A percentile compares a stretch with the other conserved stretches of the same genome.
Evolutionary conservation across 306 rosid genomes (phyloP).

Genomic region (Cicer bijugum): DNA sequence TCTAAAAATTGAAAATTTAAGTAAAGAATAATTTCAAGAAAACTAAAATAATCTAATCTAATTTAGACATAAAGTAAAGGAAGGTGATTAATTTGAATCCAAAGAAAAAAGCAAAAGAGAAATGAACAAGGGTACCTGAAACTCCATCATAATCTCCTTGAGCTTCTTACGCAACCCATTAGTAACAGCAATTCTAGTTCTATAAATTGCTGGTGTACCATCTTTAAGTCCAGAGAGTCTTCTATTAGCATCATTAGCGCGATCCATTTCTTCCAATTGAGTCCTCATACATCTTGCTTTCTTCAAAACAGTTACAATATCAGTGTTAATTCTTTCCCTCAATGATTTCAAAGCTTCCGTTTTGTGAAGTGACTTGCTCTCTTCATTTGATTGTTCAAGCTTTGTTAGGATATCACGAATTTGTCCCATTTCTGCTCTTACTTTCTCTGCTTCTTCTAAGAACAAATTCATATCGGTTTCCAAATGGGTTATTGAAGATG

Average conservation of each 20-base stretch:
- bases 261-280: slow-evolving; percentile 79
- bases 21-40: neutral
- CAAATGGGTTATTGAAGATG: slow-evolving; percentile 48
- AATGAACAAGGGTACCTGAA: slow-evolving; percentile 44
- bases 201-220: slow-evolving; percentile 63
- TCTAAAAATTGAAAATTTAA: neutral
- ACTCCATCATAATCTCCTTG: slow-evolving; percentile 89
- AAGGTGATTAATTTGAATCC: neutral
- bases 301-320: slow-evolving; percentile 63
- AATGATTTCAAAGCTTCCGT: slow-evolving; percentile 66
- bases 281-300: slow-evolving; percentile 58
- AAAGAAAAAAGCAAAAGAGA: neutral
- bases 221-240: slow-evolving; percentile 68
- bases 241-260: slow-evolving; percentile 65
- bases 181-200: slow-evolving; percentile 76
- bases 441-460: slow-evolving; percentile 81
- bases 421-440: slow-evolving; percentile 62
- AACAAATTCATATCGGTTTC: slow-evolving; percentile 68
- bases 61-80: neutral
- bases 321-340: slow-evolving; percentile 56
- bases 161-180: slow-evolving; percentile 76
- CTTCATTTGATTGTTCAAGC: slow-evolving; percentile 74
- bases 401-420: slow-evolving; percentile 55
- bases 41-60: neutral
- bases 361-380: slow-evolving; percentile 70